Percentiles rank a stretch among this genome's conserved stretches.
Conservation (phyloP, 2,329 filamentous ascomycete species). For the Trichoderma koningii region DNA sequence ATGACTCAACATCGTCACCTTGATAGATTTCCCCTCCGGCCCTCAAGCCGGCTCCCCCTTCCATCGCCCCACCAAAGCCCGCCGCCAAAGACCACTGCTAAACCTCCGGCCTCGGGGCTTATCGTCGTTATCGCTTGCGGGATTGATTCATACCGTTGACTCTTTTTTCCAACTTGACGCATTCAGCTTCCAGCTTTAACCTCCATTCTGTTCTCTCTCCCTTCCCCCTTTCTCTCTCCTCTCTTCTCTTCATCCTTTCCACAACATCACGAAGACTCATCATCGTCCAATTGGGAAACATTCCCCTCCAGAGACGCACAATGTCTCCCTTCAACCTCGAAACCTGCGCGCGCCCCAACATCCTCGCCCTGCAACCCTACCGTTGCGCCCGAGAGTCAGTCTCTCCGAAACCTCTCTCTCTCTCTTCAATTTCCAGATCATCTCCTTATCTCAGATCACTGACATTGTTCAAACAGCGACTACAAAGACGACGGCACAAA, state of each 20-base stretch:
- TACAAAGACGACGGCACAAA: slow-evolving; percentile 99
- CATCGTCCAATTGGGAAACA: neutral
- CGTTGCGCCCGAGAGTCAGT: slow-evolving; percentile 79
- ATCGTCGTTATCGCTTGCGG: slow-evolving; percentile 9
- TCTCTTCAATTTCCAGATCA: neutral
- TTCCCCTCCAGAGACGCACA: neutral
- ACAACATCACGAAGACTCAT: neutral
- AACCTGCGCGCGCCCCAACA: slow-evolving; percentile 75
- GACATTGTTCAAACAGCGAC: slow-evolving; percentile 60
- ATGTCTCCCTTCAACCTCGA: slow-evolving; percentile 71
- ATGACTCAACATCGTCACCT: neutral
- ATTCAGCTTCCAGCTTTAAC: neutral
- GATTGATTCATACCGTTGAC: slow-evolving; percentile 16
- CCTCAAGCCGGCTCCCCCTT: neutral
- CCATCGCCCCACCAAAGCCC: slow-evolving; percentile 15
- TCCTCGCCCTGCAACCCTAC: slow-evolving; percentile 74
- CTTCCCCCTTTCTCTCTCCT: neutral
- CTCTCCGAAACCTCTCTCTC: neutral
- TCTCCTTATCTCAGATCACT: neutral
- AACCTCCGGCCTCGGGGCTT: slow-evolving; percentile 27
- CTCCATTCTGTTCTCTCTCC: neutral
- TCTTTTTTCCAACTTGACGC: slow-evolving; percentile 3
- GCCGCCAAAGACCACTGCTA: neutral
- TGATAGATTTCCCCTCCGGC: neutral
- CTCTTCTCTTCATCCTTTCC: neutral